A percentile compares a stretch with the other conserved stretches of the same genome.
Conservation (phyloP, 148 eudicot genomes). For the Rhododendron simsii region DNA sequence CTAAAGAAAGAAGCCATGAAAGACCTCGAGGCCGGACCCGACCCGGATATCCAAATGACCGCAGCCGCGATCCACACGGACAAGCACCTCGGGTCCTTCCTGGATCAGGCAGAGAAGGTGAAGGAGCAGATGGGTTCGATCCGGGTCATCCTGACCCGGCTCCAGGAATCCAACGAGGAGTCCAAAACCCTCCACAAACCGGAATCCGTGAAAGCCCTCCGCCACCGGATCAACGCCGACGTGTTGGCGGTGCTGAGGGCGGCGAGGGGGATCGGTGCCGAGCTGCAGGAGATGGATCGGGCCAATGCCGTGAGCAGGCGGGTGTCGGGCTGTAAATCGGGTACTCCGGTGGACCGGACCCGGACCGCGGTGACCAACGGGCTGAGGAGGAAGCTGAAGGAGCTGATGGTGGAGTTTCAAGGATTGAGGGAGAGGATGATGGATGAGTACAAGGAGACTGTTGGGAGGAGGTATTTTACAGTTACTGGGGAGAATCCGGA, state of each 20-base stretch:
- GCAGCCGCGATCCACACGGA: conserved; percentile 30
- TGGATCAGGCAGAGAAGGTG: conserved; percentile 81
- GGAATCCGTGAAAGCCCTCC: conserved; percentile 54
- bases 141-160: conserved; percentile 35
- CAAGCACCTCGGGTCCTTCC: conserved; percentile 58
- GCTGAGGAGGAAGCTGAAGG: conserved; percentile 85
- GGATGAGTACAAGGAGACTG: conserved; percentile 83
- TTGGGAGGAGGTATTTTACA: conserved; percentile 68
- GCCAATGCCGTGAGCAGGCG: conserved; percentile 53
- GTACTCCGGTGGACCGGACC: conserved; percentile 75
- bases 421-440: conserved; percentile 69
- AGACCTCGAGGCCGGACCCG: conserved; percentile 46
- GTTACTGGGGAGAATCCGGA: conserved; percentile 88
- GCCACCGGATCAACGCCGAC: conserved; percentile 53
- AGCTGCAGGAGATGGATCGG: conserved; percentile 73
- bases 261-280: conserved; percentile 51
- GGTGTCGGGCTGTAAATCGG: conserved; percentile 49
- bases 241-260: conserved; percentile 62
- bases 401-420: conserved; percentile 94
- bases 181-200: conserved; percentile 68
- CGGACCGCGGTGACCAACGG: conserved; percentile 78
- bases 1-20: conserved; percentile 71
- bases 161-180: conserved; percentile 57
- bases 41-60: conserved; percentile 50
- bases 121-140: conserved; percentile 60